A percentile compares a stretch with the other conserved stretches of the same genome.
Evolutionary conservation across 2,329 filamentous ascomycete species (phyloP).

Genomic region (Scedosporium dehoogii): DNA sequence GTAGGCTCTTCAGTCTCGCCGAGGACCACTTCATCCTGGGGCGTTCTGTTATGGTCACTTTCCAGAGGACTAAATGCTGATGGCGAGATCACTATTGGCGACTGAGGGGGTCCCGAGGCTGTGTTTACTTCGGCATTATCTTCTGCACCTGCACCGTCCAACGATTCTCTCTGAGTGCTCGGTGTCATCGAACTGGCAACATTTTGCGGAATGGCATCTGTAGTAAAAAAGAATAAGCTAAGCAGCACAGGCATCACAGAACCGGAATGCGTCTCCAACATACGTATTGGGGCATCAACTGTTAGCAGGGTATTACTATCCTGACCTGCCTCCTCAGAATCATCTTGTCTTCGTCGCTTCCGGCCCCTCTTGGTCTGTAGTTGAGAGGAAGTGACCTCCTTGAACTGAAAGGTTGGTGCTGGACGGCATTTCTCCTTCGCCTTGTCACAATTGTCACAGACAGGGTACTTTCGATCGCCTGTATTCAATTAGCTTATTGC

Average conservation of each 20-base stretch:
- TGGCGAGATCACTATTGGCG: neutral
- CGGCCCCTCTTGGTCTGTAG: neutral
- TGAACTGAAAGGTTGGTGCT: neutral
- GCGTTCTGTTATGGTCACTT: no score
- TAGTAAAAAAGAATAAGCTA: no score
- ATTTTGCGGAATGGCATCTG: neutral
- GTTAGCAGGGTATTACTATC: no score
- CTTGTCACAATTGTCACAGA: neutral
- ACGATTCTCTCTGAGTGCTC: neutral
- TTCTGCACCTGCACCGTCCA: neutral
- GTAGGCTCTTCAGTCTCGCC: no score
- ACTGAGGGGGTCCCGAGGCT: no score
- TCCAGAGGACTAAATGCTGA: neutral
- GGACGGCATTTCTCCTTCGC: neutral
- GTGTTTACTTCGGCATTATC: no score
- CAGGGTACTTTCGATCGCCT: neutral
- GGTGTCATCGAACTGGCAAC: neutral
- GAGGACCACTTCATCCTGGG: no score
- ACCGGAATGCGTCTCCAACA: no score
- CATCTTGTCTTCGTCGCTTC: neutral
- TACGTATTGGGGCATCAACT: neutral
- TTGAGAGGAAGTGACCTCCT: neutral
- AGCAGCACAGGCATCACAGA: no score
- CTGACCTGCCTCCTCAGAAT: neutral
- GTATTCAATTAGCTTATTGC: neutral